Conservation (phyloP, 2,329 filamentous ascomycete species). For the Cladosporium phlei region DNA sequence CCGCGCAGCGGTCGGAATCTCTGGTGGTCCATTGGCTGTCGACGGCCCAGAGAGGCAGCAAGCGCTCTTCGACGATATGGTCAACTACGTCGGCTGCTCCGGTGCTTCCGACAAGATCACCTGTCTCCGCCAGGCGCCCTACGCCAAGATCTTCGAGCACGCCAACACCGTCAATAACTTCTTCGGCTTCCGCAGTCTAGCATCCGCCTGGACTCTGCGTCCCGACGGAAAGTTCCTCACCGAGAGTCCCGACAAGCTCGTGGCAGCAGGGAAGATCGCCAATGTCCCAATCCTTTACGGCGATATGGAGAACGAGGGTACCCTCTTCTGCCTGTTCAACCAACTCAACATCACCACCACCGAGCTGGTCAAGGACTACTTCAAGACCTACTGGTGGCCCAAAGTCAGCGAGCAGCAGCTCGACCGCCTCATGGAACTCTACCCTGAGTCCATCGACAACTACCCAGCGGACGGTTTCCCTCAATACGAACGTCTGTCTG, state of each 20-base stretch:
- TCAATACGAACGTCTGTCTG: conserved; percentile 16
- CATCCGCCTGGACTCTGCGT: conserved; percentile 16
- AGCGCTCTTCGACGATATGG: conserved; percentile 54
- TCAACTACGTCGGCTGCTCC: conserved; percentile 36
- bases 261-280: conserved; percentile 15
- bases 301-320: conserved; percentile 13
- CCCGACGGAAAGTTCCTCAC: conserved; percentile 17
- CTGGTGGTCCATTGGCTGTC: conserved; percentile 13
- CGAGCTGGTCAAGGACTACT: conserved; percentile 18
- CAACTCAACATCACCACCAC: conserved; percentile 17
- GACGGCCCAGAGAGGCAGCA: conserved; percentile 14
- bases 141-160: conserved; percentile 13
- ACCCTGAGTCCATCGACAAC: conserved; percentile 13
- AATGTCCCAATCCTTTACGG: conserved; percentile 16
- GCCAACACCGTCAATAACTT: conserved; percentile 16
- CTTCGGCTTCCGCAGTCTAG: conserved; percentile 14
- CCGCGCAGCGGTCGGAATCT: conserved; percentile 11
- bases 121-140: conserved; percentile 53
- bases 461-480: conserved; percentile 14
- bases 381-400: conserved; percentile 17
- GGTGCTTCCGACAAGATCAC: conserved; percentile 51
- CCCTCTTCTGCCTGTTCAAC: conserved; percentile 14
- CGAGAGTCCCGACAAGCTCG: conserved; percentile 15
- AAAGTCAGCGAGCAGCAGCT: conserved; percentile 16
- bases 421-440: conserved; percentile 15